A percentile compares a stretch with the other conserved stretches of the same genome.
These are phyloP conservation scores for Metschnikowia cubensis DNA, from an alignment of 805 yeast species.

Conservation along the genomic window DNA sequence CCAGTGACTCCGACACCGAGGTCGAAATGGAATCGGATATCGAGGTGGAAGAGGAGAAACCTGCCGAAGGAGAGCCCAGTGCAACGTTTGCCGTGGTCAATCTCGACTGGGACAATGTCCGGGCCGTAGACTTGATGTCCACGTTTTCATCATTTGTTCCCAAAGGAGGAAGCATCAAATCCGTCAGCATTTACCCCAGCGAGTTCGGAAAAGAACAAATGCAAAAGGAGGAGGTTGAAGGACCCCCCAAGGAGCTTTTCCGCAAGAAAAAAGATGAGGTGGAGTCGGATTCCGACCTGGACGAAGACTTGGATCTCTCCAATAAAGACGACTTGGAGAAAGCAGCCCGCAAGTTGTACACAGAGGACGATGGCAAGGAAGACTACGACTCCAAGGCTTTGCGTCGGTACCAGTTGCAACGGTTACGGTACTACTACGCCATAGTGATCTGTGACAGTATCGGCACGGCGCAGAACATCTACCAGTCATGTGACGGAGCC, in stretches of 20 bases:
- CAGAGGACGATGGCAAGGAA: constrained; percentile 75
- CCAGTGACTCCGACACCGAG: constrained; percentile 44
- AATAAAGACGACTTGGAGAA: constrained; percentile 49
- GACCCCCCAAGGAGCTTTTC: constrained; percentile 88
- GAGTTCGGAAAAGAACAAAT: constrained; percentile 91
- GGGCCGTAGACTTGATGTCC: constrained; percentile 82
- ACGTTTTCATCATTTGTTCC: constrained; percentile 86
- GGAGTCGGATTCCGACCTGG: constrained; percentile 31
- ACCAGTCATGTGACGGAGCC: constrained; percentile 87
- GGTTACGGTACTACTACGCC: constrained; percentile 91
- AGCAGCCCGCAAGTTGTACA: constrained; percentile 67
- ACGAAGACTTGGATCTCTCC: constrained; percentile 39
- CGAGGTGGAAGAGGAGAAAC: constrained; percentile 53
- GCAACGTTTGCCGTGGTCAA: constrained; percentile 84
- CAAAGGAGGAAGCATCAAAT: constrained; percentile 59
- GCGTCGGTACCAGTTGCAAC: constrained; percentile 87
- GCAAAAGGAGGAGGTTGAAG: constrained; percentile 85
- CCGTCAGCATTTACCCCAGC: constrained; percentile 77
- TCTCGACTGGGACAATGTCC: constrained; percentile 96
- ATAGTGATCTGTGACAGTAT: constrained; percentile 78
- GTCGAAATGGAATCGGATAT: constrained; percentile 49
- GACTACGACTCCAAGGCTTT: constrained; percentile 83
- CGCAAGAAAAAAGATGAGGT: constrained; percentile 23
- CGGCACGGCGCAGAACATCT: constrained; percentile 67
- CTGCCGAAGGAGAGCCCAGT: constrained; percentile 88